Base-by-base conservation (phyloP, 768 basidiomycete species). In the Auricularia sp. region DNA sequence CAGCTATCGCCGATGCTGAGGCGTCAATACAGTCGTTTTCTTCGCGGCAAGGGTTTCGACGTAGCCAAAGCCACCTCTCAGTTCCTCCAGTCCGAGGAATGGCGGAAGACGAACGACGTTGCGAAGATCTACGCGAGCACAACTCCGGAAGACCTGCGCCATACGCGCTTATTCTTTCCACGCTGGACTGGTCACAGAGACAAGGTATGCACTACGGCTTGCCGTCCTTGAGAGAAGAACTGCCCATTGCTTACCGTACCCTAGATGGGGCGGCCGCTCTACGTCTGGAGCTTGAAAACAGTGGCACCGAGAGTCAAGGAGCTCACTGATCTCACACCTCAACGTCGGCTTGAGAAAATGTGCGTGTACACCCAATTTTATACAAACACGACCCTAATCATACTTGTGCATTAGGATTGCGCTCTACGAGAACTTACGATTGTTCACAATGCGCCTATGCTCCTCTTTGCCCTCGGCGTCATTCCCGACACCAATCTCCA, bases 181-280 rank as follows among this genome's bases (percentile, higher is more conserved):
- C 81, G 87, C 37, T 92, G 89, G 89, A 92, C 89, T 0, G 91
- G 90, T 0, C 79, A 87, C 56, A 77, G 89, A 68, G 87, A 91
- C 72, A 89, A 88, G 78, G 90, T 86, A 68, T 2, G 77, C 21
- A 33, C 62, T n/a, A 29, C 29, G 29, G 35, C 47, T 45, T 36
- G 18, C 29, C 54, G 18, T 33, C 3, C 7, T 42, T 63, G 63
- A 54, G 18, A 18, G 14, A 44, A 51, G 58, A 16, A 29, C 24
- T 14, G 16, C 35, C 34, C 42, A 51, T 35, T 1, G 51, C 34
- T 29, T 29, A 29, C 29, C 29, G 29, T 16, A 24, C 14, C 62
- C 21, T 65, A 90, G 87, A 75, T 82, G 54, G 90, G 90, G 33
- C 72, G 84, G 58, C 91, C 90, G 1, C 67, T 92, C 5, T 92